Evolutionary conservation across 2,329 filamentous ascomycete genomes (phyloP).

Genomic region (Cladosporium halotolerans): DNA sequence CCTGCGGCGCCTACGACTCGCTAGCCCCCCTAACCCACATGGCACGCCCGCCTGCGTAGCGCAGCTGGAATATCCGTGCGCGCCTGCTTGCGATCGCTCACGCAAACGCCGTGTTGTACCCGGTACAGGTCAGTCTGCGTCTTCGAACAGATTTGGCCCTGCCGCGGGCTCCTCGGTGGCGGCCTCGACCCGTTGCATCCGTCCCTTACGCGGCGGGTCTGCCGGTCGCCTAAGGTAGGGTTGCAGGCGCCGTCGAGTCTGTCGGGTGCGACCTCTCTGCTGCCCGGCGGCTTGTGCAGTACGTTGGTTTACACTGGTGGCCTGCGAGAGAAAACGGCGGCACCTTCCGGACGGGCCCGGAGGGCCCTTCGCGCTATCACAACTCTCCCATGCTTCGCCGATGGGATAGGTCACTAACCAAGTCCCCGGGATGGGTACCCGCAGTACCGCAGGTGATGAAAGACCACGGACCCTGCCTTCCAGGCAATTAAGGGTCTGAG

Average conservation of each 20-base stretch:
- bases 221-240: conserved; percentile 1
- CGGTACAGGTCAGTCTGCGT: conserved; percentile 1
- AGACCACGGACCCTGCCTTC: not conserved
- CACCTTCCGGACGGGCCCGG: not conserved
- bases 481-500: not conserved
- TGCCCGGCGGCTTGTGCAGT: not conserved
- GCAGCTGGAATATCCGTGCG: not conserved
- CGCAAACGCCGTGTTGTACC: conserved; percentile 1
- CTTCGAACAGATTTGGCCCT: not conserved
- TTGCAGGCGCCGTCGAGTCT: conserved; percentile 5
- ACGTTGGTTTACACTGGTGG: not conserved
- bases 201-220: not conserved
- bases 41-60: not conserved
- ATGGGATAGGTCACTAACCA: conserved; percentile 10
- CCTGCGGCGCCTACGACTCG: conserved; percentile 1
- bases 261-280: conserved; percentile 1
- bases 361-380: not conserved
- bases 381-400: not conserved
- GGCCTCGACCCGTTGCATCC: conserved; percentile 6
- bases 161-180: not conserved
- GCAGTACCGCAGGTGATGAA: not conserved
- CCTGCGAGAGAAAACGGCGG: not conserved
- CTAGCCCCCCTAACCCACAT: conserved; percentile 2
- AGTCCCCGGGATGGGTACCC: not conserved
- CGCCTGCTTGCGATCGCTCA: conserved; percentile 1